phyloP scores from a whole-genome alignment of 2,329 filamentous ascomycete genomes.

The Ceratocystis lukuohia region DNA sequence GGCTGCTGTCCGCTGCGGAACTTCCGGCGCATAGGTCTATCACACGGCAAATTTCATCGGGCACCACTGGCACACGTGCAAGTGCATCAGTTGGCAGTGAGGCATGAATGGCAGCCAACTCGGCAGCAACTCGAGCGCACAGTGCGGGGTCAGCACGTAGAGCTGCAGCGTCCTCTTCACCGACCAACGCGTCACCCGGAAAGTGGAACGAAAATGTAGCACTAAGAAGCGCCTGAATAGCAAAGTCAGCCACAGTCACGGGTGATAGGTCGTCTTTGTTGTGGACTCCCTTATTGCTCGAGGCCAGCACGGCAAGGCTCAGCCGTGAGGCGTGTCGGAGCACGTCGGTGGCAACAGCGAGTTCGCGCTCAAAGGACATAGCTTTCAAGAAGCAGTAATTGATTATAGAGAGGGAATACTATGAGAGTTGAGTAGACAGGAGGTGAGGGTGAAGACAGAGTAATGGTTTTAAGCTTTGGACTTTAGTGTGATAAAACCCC shows the following conservation, averaged over 20 bases:
- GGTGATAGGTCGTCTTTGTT: conserved; percentile 43
- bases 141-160: conserved; percentile 33
- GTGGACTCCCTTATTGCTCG: conserved; percentile 37
- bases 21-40: conserved; percentile 38
- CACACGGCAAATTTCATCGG: conserved; percentile 37
- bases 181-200: conserved; percentile 39
- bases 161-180: conserved; percentile 40
- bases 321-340: conserved; percentile 35
- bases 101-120: conserved; percentile 26
- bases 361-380: conserved; percentile 30
- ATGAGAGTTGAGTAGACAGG: neutral
- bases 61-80: conserved; percentile 26
- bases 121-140: conserved; percentile 35
- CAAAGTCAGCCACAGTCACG: conserved; percentile 47
- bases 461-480: neutral
- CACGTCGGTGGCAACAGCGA: conserved; percentile 32
- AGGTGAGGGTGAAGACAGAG: neutral
- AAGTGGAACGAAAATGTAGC: conserved; percentile 38
- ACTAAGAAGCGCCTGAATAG: conserved; percentile 43
- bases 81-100: conserved; percentile 24
- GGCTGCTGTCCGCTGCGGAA: conserved; percentile 28
- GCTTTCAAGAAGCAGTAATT: neutral
- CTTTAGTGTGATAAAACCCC: neutral
- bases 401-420: neutral
- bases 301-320: conserved; percentile 36